Conservation (phyloP, 345 rosid genomes). For the Populus pruinosa region DNA sequence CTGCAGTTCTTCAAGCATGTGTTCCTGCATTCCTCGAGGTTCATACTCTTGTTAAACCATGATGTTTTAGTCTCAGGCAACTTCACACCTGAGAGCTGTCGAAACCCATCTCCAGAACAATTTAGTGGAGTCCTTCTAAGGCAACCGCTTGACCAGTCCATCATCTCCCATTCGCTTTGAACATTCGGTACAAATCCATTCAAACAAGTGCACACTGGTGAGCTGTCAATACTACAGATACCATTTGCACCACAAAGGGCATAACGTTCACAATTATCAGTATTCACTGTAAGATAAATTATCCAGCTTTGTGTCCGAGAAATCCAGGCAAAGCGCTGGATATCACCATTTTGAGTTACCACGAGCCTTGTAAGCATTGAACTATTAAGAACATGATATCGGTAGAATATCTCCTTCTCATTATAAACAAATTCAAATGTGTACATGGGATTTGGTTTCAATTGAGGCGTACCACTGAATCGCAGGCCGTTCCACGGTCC, state of each 20-base stretch:
- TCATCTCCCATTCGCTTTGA: not conserved
- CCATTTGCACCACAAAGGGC: not conserved
- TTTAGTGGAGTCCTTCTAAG: not conserved
- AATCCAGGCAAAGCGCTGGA: not conserved
- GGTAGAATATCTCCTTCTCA: slow-evolving; percentile 1
- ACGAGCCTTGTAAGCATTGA: not conserved
- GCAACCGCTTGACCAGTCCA: not conserved
- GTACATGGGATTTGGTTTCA: not conserved
- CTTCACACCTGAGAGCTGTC: slow-evolving; percentile 4
- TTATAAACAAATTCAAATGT: not conserved
- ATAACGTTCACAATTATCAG: slow-evolving; percentile 1
- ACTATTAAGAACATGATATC: not conserved
- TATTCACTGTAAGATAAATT: not conserved
- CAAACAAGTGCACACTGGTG: not conserved
- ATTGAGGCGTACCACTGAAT: slow-evolving; percentile 14
- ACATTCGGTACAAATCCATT: not conserved
- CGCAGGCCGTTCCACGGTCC: slow-evolving; percentile 38
- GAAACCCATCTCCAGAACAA: slow-evolving; percentile 12
- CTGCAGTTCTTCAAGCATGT: too few species aligned
- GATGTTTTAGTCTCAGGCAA: slow-evolving; percentile 10
- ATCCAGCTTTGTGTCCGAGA: not conserved
- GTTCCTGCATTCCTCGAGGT: not conserved
- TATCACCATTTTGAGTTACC: not conserved
- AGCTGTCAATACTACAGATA: not conserved
- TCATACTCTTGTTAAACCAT: slow-evolving; percentile 3